Evolutionary conservation across 2,329 filamentous ascomycete genomes (phyloP).

Genomic region (Diaporthe longicolla): DNA sequence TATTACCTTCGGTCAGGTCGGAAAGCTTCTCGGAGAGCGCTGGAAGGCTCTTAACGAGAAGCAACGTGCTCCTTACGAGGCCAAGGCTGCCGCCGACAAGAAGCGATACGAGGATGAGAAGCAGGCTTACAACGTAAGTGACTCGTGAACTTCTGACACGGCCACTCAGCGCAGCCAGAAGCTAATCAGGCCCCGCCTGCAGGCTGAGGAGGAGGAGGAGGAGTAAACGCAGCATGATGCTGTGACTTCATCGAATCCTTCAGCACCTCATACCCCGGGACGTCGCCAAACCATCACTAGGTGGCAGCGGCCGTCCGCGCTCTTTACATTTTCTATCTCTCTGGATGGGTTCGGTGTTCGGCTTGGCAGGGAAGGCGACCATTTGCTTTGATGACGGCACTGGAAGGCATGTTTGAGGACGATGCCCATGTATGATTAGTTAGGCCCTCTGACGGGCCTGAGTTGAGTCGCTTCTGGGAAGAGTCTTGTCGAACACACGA

Average conservation of each 20-base stretch:
- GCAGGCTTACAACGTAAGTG: conserved; percentile 87
- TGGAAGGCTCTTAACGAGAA: conserved; percentile 98
- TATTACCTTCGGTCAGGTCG: conserved; percentile 97
- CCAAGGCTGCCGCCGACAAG: conserved; percentile 97
- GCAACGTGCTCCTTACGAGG: conserved; percentile 94
- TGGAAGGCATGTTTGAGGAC: conserved; percentile 30
- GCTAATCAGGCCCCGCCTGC: conserved; percentile 51
- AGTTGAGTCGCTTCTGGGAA: conserved; percentile 30
- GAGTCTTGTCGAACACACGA: conserved; percentile 32
- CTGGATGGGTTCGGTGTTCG: conserved; percentile 34
- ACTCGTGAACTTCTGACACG: conserved; percentile 37
- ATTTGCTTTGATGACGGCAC: conserved; percentile 33
- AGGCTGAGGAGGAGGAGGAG: conserved; percentile 71
- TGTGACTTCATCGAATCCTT: conserved; percentile 21
- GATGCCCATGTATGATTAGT: conserved; percentile 32
- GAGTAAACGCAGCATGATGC: conserved; percentile 53
- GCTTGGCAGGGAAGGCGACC: conserved; percentile 34
- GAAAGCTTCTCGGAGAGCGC: conserved; percentile 97
- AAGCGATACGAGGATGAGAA: conserved; percentile 99
- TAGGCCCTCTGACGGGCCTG: conserved; percentile 3
- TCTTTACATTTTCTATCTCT: conserved; percentile 31
- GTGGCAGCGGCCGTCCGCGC: conserved; percentile 26
- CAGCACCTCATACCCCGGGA: conserved; percentile 23
- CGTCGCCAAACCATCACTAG: neutral
- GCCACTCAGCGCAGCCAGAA: conserved; percentile 39